phyloP scores from a whole-genome alignment of 129 eudicot species.

The Sambucus nigra region DNA sequence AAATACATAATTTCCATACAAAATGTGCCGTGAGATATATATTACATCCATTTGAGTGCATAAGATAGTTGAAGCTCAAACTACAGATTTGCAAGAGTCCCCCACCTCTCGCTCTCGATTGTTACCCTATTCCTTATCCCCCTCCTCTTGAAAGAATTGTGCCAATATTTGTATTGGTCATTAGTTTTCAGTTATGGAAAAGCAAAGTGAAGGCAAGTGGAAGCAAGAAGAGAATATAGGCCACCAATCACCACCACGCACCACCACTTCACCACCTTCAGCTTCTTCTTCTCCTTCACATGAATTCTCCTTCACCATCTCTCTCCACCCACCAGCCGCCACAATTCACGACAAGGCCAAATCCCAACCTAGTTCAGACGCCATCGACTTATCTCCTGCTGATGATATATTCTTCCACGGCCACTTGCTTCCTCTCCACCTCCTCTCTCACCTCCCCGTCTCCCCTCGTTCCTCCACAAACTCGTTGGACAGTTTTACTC shows the following conservation, averaged over 20 bases:
- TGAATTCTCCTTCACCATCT: conserved; percentile 90
- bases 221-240: conserved; percentile 17
- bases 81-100: conserved; percentile 23
- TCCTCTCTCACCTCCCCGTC: conserved; percentile 59
- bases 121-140: conserved; percentile 19
- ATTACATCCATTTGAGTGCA: conserved; percentile 20
- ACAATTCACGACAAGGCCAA: conserved; percentile 12
- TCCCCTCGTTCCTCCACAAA: conserved; percentile 81
- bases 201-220: conserved; percentile 22
- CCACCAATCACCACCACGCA: conserved; percentile 18
- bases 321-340: conserved; percentile 44
- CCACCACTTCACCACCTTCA: conserved; percentile 44
- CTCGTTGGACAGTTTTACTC: conserved; percentile 71
- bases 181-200: conserved; percentile 15
- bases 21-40: conserved; percentile 12
- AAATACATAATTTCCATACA: conserved; percentile 28
- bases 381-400: conserved; percentile 78
- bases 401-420: conserved; percentile 93
- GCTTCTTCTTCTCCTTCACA: conserved; percentile 73
- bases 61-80: conserved; percentile 9
- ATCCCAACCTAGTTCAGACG: conserved; percentile 22
- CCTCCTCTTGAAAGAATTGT: too few species aligned
- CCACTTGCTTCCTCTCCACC: conserved; percentile 88
- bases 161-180: too few species aligned
- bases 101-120: conserved; percentile 16